phyloP scores from a whole-genome alignment of 495 filamentous ascomycete genomes.

The Penicillium bovifimosum region DNA sequence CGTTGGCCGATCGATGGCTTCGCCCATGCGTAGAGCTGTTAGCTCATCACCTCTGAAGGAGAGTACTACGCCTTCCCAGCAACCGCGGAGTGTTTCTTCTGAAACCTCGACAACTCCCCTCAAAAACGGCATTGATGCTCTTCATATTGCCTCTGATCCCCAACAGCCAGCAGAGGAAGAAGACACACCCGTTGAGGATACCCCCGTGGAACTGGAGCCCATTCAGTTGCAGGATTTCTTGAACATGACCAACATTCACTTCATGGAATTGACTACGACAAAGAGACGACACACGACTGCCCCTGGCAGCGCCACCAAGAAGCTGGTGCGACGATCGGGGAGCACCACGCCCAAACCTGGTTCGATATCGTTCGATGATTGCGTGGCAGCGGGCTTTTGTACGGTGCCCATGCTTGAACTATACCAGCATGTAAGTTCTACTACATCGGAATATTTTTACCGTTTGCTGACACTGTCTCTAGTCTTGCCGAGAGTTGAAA shows the following conservation, averaged over 20 bases:
- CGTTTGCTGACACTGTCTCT: slow-evolving; percentile 28
- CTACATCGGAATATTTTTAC: not conserved
- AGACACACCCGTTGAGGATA: slow-evolving; percentile 11
- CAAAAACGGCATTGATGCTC: slow-evolving; percentile 21
- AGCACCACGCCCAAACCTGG: slow-evolving; percentile 42
- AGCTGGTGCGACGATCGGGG: slow-evolving; percentile 25
- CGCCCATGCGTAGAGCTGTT: slow-evolving; percentile 34
- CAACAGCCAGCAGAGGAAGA: slow-evolving; percentile 20
- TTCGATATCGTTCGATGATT: slow-evolving; percentile 57
- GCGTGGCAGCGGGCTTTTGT: slow-evolving; percentile 84
- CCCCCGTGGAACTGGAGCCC: slow-evolving; percentile 48
- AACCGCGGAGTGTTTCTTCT: slow-evolving; percentile 11
- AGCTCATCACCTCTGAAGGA: slow-evolving; percentile 30
- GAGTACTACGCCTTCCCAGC: slow-evolving; percentile 34
- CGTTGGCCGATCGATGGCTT: slow-evolving; percentile 50
- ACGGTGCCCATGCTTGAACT: slow-evolving; percentile 89
- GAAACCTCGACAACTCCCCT: slow-evolving; percentile 21
- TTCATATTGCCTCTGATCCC: slow-evolving; percentile 22
- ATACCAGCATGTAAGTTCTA: slow-evolving; percentile 75
- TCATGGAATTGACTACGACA: slow-evolving; percentile 92
- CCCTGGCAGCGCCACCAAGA: slow-evolving; percentile 46
- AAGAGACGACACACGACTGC: slow-evolving; percentile 83
- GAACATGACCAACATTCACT: slow-evolving; percentile 90
- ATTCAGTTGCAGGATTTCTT: slow-evolving; percentile 90
- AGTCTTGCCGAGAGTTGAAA: slow-evolving; percentile 91